A percentile compares a stretch with the other conserved stretches of the same genome.
Conservation (phyloP, 2,329 filamentous ascomycete genomes). For the Cercospora sp. region DNA sequence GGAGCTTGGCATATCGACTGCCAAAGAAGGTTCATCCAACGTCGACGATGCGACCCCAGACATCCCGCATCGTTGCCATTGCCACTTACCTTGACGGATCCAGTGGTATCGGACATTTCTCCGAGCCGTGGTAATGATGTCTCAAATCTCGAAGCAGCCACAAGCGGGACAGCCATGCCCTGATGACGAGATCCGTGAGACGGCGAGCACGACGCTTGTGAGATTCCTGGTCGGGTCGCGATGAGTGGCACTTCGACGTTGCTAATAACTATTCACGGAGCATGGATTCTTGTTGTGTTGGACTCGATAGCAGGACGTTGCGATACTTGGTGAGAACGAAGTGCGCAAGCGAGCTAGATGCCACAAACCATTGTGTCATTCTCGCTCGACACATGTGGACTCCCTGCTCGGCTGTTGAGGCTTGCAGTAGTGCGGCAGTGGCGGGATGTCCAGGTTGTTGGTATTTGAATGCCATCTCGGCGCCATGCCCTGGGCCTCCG, state of each 20-base stretch:
- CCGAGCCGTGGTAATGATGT: background rate
- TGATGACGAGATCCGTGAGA: background rate
- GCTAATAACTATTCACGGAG: background rate
- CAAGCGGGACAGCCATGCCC: background rate
- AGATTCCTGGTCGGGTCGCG: background rate
- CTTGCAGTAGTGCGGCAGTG: slow-evolving; percentile 6
- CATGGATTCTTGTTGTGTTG: background rate
- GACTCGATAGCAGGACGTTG: background rate
- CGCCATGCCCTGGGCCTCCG: background rate
- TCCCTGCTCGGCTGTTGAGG: background rate
- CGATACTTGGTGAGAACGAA: background rate
- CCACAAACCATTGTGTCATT: background rate
- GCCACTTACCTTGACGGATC: background rate
- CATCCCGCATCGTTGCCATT: background rate
- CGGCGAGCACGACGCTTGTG: background rate
- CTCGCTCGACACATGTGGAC: background rate
- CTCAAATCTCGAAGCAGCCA: background rate
- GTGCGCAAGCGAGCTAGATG: background rate
- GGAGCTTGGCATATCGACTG: background rate
- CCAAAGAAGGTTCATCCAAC: background rate
- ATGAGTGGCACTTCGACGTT: background rate
- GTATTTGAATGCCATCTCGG: background rate
- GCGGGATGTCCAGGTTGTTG: slow-evolving; percentile 36
- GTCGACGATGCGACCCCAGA: background rate
- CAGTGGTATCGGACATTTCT: background rate